These are phyloP conservation scores for Omphalea diandra DNA, from an alignment of 441 rosid species.

Conservation along the genomic window DNA sequence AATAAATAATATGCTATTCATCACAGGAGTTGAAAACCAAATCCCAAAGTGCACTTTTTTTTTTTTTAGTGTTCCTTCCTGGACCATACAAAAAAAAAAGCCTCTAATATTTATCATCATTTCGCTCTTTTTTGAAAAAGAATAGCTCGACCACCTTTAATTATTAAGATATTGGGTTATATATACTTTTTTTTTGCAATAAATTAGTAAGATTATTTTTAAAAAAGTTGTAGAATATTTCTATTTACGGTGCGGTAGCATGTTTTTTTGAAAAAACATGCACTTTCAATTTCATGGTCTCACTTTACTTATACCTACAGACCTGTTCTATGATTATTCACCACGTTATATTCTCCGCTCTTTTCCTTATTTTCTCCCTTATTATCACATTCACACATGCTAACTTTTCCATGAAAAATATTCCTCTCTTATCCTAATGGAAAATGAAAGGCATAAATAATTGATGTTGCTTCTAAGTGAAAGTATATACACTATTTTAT, in stretches of 20 bases:
- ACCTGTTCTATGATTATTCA: neutral
- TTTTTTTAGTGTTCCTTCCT: conserved; percentile 8
- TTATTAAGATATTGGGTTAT: neutral
- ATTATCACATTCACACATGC: conserved; percentile 6
- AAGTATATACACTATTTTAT: too few species aligned
- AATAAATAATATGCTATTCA: too few species aligned
- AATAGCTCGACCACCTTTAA: neutral
- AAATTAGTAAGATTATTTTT: neutral
- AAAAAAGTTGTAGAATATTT: neutral
- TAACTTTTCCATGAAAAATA: neutral
- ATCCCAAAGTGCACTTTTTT: neutral
- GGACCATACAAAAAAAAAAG: conserved; percentile 20
- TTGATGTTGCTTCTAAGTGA: too few species aligned
- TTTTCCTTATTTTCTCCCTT: neutral
- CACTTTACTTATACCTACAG: neutral
- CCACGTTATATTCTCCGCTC: neutral
- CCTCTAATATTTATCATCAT: neutral
- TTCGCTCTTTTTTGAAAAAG: neutral
- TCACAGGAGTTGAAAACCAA: too few species aligned
- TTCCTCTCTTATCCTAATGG: neutral
- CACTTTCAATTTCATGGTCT: neutral
- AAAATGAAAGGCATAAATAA: neutral
- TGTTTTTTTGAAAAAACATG: neutral
- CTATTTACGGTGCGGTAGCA: neutral
- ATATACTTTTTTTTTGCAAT: neutral